Conservation (phyloP, 345 rosid genomes). For the Euphorbia pulcherrima region DNA sequence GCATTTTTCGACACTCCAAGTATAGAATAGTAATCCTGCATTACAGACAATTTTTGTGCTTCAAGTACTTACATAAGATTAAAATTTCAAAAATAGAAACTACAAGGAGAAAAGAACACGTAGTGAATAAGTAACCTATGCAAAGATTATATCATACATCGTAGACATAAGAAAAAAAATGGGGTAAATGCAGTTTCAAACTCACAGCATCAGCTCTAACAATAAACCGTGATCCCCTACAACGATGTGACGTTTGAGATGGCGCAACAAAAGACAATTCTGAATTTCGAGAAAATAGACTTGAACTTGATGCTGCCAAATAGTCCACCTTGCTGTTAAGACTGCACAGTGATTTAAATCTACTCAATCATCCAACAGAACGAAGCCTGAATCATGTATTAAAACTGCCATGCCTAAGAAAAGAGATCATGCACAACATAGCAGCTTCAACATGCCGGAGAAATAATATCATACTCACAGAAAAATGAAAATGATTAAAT, state of each 20-base stretch:
- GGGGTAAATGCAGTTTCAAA: conserved; percentile 21
- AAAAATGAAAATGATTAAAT: background rate
- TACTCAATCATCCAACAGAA: conserved; percentile 5
- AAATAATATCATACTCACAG: conserved; percentile 1
- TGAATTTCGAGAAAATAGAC: conserved; percentile 57
- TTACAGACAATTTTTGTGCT: conserved; percentile 2
- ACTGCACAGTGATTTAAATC: conserved; percentile 25
- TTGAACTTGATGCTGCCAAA: conserved; percentile 55
- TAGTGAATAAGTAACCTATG: background rate
- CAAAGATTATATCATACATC: background rate
- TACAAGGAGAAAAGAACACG: background rate
- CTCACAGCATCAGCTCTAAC: conserved; percentile 90
- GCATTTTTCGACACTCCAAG: conserved; percentile 90
- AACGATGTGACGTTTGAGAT: conserved; percentile 39
- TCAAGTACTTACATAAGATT: background rate
- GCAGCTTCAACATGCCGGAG: background rate
- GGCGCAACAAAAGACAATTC: conserved; percentile 41
- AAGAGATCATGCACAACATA: background rate
- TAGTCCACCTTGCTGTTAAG: conserved; percentile 38
- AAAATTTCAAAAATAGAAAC: background rate
- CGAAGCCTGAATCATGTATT: background rate
- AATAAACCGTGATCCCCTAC: conserved; percentile 56
- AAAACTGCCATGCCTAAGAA: background rate
- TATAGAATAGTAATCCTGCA: conserved; percentile 85
- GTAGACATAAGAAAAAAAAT: background rate